Evolutionary conservation across 2,329 filamentous ascomycete genomes (phyloP).

Genomic region (Acephala macrosclerotiorum): DNA sequence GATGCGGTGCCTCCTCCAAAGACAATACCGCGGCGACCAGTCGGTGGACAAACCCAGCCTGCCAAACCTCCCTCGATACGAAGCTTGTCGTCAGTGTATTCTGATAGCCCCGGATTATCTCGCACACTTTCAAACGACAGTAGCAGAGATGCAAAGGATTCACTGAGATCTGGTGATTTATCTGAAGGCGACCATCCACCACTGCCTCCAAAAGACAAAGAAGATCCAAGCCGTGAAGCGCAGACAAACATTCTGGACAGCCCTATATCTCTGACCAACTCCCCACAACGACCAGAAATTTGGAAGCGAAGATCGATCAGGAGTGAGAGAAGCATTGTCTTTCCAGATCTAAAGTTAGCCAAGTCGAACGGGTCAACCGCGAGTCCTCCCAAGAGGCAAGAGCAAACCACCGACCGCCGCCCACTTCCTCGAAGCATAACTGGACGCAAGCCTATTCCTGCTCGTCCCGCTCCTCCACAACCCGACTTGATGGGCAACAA

Average conservation of each 20-base stretch:
- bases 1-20: slow-evolving; percentile 27
- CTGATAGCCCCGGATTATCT: slow-evolving; percentile 35
- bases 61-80: slow-evolving; percentile 31
- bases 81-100: slow-evolving; percentile 39
- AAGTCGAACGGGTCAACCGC: slow-evolving; percentile 44
- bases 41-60: slow-evolving; percentile 31
- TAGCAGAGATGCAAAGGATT: slow-evolving; percentile 33
- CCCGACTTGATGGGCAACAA: slow-evolving; percentile 43
- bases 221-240: slow-evolving; percentile 18
- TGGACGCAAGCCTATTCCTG: slow-evolving; percentile 39
- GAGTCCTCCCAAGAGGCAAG: slow-evolving; percentile 33
- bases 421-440: slow-evolving; percentile 31
- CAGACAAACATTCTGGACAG: slow-evolving; percentile 29
- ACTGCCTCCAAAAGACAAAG: slow-evolving; percentile 36
- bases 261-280: slow-evolving; percentile 31
- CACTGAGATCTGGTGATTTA: slow-evolving; percentile 37
- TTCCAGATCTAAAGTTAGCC: slow-evolving; percentile 41
- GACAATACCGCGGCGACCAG: slow-evolving; percentile 38
- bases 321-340: slow-evolving; percentile 36
- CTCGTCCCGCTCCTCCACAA: slow-evolving; percentile 40
- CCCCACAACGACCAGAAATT: slow-evolving; percentile 37
- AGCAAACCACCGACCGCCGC: slow-evolving; percentile 30
- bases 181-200: slow-evolving; percentile 32
- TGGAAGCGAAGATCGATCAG: slow-evolving; percentile 42
- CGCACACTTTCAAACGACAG: slow-evolving; percentile 35